phyloP scores from a whole-genome alignment of 1,139 yeast genomes.

The Blastobotrys illinoisensis region DNA sequence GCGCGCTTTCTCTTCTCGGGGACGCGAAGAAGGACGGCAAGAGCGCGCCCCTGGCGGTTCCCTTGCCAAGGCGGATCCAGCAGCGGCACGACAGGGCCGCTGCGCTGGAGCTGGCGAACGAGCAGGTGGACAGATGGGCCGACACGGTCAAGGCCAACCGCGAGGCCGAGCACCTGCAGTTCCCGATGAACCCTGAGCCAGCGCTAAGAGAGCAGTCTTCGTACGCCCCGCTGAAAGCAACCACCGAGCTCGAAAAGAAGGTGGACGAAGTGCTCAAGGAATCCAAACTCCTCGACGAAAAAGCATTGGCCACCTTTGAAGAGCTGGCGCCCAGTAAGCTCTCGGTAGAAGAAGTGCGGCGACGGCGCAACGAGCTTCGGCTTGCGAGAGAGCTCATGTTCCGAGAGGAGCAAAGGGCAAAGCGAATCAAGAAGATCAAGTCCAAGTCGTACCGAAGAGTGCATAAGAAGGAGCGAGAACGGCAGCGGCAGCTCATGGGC shows the following conservation, averaged over 20 bases:
- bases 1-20: slow-evolving; percentile 19
- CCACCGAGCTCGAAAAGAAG: slow-evolving; percentile 62
- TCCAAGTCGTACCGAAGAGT: slow-evolving; percentile 85
- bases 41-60: slow-evolving; percentile 48
- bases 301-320: slow-evolving; percentile 76
- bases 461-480: slow-evolving; percentile 75
- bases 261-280: slow-evolving; percentile 56
- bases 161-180: slow-evolving; percentile 76
- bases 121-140: slow-evolving; percentile 84
- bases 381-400: slow-evolving; percentile 94
- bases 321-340: slow-evolving; percentile 71
- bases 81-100: slow-evolving; percentile 82
- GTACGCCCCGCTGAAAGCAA: slow-evolving; percentile 44
- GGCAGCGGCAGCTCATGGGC: slow-evolving; percentile 65
- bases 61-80: slow-evolving; percentile 81
- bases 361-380: slow-evolving; percentile 77
- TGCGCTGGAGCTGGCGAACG: slow-evolving; percentile 83
- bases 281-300: slow-evolving; percentile 65
- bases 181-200: slow-evolving; percentile 55
- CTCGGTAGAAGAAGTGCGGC: slow-evolving; percentile 71
- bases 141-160: slow-evolving; percentile 75
- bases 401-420: slow-evolving; percentile 87
- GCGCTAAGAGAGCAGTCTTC: slow-evolving; percentile 42
- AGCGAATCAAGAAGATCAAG: slow-evolving; percentile 87
- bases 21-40: background rate